A percentile compares a stretch with the other conserved stretches of the same genome.
Conservation (phyloP, 2,329 filamentous ascomycete genomes). For the Trichoderma sp. region DNA sequence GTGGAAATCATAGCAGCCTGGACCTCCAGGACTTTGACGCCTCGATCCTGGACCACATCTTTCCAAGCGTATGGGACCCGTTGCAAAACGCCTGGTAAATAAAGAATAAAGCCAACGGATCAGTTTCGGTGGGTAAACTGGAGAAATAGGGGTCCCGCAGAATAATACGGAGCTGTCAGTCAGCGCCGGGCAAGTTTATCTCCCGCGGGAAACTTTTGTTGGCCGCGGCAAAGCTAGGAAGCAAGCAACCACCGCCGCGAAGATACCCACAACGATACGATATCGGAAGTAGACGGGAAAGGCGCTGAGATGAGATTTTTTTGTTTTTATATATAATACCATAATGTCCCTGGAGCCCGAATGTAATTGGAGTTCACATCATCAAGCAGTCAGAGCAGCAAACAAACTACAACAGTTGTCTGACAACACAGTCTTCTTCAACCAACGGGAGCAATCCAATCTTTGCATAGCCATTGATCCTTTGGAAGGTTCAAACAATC, state of each 20-base stretch:
- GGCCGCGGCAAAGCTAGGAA: conserved; percentile 23
- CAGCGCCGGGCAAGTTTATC: background rate
- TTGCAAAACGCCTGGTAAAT: conserved; percentile 37
- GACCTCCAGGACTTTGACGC: conserved; percentile 34
- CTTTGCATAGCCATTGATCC: background rate
- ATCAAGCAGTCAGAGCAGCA: background rate
- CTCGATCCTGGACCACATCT: conserved; percentile 39
- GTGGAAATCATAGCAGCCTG: conserved; percentile 23
- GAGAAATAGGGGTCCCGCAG: background rate
- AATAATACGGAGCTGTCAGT: conserved; percentile 6
- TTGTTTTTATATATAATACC: conserved; percentile 1
- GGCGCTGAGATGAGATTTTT: background rate
- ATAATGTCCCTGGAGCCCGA: background rate
- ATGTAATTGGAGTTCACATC: background rate
- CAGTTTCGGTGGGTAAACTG: background rate
- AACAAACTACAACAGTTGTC: background rate
- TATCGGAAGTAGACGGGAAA: conserved; percentile 22
- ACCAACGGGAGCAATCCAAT: background rate
- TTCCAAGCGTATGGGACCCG: conserved; percentile 41
- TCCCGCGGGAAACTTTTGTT: conserved; percentile 22
- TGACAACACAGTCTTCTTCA: background rate
- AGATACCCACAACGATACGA: conserved; percentile 20
- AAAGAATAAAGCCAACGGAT: background rate
- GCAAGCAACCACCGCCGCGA: conserved; percentile 12
- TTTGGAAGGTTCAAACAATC: background rate